These are phyloP conservation scores for Lanzia echinophila DNA, from an alignment of 2,329 filamentous ascomycete species.

Conservation along the genomic window DNA sequence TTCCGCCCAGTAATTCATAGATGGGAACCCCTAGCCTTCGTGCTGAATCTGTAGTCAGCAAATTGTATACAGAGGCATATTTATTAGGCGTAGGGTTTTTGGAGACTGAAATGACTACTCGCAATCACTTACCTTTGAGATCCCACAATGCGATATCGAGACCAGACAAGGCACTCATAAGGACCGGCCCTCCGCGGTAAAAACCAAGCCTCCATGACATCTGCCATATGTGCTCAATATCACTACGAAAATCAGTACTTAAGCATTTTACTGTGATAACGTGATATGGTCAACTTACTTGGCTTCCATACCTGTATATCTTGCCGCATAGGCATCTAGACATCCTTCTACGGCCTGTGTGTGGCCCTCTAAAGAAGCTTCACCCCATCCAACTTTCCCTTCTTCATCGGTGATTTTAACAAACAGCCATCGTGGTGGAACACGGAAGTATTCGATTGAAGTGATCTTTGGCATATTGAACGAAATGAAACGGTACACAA, in stretches of 20 bases:
- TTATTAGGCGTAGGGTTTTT: background rate
- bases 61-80: background rate
- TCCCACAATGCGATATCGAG: constrained; percentile 79
- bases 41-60: constrained; percentile 31
- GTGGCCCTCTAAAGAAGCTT: constrained; percentile 68
- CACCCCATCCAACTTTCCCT: constrained; percentile 64
- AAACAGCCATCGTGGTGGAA: constrained; percentile 70
- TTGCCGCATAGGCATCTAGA: constrained; percentile 56
- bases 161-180: constrained; percentile 72
- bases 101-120: too few relatives aligned
- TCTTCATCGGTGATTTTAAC: constrained; percentile 67
- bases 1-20: constrained; percentile 68
- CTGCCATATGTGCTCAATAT: constrained; percentile 80
- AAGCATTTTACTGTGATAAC: background rate
- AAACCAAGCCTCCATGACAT: constrained; percentile 64
- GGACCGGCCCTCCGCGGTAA: constrained; percentile 71
- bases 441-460: constrained; percentile 65
- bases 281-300: constrained; percentile 43
- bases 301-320: constrained; percentile 61
- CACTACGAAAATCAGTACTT: constrained; percentile 36
- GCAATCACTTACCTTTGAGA: constrained; percentile 47
- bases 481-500: background rate
- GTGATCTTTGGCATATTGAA: constrained; percentile 54
- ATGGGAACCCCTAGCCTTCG: constrained; percentile 59
- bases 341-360: constrained; percentile 68